Percentiles rank a stretch among this genome's conserved stretches.
Evolutionary conservation across 768 basidiomycete genomes (phyloP).

Genomic region (Steccherinum ochraceum): DNA sequence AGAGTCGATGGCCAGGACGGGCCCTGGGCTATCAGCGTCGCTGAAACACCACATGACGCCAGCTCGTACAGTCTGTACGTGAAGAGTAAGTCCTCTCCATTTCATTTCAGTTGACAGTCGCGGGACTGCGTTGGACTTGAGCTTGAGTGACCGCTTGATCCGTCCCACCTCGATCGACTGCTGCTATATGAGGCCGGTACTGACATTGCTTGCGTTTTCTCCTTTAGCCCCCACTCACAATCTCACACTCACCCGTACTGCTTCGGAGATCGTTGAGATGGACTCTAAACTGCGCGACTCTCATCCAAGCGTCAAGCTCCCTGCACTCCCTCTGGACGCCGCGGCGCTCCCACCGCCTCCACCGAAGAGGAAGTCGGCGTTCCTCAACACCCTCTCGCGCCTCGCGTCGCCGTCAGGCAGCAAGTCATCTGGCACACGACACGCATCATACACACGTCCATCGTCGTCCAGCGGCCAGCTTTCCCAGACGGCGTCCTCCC

Average conservation of each 20-base stretch:
- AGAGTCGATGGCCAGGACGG: conserved; percentile 73
- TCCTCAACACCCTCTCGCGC: conserved; percentile 81
- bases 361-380: conserved; percentile 73
- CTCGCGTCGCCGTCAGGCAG: conserved; percentile 62
- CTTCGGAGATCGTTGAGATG: conserved; percentile 74
- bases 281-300: conserved; percentile 71
- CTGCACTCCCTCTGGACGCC: conserved; percentile 55
- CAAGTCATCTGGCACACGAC: conserved; percentile 37
- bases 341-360: conserved; percentile 42
- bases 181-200: conserved; percentile 14
- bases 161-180: conserved; percentile 13
- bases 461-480: conserved; percentile 9
- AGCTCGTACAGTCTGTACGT: conserved; percentile 78
- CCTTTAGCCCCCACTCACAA: conserved; percentile 81
- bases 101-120: conserved; percentile 18
- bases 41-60: conserved; percentile 73
- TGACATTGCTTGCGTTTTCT: conserved; percentile 26
- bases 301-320: conserved; percentile 50
- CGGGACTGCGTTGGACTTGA: neutral
- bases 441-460: conserved; percentile 28
- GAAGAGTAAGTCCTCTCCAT: conserved; percentile 67
- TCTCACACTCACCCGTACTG: conserved; percentile 76
- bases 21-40: conserved; percentile 84
- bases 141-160: conserved; percentile 10
- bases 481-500: conserved; percentile 19